Base-by-base conservation (phyloP, 495 filamentous ascomycete genomes). In the Jackrogersella multiformis region DNA sequence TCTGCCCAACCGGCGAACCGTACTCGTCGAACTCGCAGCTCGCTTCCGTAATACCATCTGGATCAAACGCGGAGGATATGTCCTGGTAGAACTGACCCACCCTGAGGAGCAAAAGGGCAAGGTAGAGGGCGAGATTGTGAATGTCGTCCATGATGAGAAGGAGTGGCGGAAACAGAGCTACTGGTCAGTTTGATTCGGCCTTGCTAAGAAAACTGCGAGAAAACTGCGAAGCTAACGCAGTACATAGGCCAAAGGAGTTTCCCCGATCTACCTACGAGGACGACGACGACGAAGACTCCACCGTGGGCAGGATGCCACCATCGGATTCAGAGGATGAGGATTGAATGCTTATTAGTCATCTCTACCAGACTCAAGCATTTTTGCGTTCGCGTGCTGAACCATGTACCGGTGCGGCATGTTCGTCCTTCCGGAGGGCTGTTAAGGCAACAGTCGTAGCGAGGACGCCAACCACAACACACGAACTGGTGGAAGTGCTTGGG, bases 131-230 rank as follows among this genome's bases (percentile, higher is more conserved):
- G 92, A 97, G 77, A 96, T 99, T 73, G 83, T 96, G 69, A 97
- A 97, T 74, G 87, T 99, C 9, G 93, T 99, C 36, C 80, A 90
- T 46, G 91, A 97, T 73, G 95, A 97, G 80, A 95, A 91, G 79
- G 81, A 81, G 32, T 99, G 95, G 95, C 87, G 94, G 63, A 96
- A 94, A 78, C 86, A 89, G 78, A 72, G 80, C n/a, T 99, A 93
- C 73, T 98, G 95, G 95, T 96, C 71, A 69, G 85, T 79, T 66
- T 38, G 20, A 45, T 34, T 38, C 10, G 5, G 20, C 6, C 10
- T 35, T 32, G 52, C 42, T 20, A 30, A 42, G 10, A 10, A 53
- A 34, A 45, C 6, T 16, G 38, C 13, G 21, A 42, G 10, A 10
- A 53, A 34, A 45, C 6, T 16, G 38, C 13, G 21, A 54, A 59